phyloP scores from a whole-genome alignment of 2,329 filamentous ascomycete species.

The Lachnellula suecica region DNA sequence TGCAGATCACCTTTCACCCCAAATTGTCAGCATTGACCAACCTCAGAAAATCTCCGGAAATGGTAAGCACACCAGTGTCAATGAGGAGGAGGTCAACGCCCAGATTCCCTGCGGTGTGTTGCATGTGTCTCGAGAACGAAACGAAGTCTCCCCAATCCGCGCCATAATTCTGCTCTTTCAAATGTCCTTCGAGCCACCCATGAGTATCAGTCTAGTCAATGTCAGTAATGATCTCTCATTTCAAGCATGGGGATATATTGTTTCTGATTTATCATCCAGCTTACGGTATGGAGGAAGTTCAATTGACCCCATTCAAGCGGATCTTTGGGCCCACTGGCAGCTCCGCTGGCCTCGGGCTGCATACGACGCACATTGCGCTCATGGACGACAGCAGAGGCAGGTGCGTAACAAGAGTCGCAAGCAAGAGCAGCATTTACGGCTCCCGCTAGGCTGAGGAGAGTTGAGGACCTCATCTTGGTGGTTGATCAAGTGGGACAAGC shows the following conservation, averaged over 20 bases:
- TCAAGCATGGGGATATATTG: no score
- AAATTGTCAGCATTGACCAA: background rate
- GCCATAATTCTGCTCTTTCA: constrained; percentile 88
- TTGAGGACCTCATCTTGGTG: constrained; percentile 19
- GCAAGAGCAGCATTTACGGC: constrained; percentile 30
- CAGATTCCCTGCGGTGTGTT: constrained; percentile 70
- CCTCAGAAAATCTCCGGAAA: background rate
- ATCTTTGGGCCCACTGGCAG: constrained; percentile 41
- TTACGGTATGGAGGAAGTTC: constrained; percentile 29
- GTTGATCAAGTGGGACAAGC: background rate
- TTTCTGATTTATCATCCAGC: constrained; percentile 1
- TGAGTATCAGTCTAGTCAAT: constrained; percentile 26
- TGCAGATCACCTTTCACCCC: constrained; percentile 60
- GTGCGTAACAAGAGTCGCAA: constrained; percentile 44
- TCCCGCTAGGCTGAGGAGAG: constrained; percentile 16
- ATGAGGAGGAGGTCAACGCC: constrained; percentile 81
- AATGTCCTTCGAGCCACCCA: constrained; percentile 89
- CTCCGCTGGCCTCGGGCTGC: constrained; percentile 45
- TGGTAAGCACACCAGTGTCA: constrained; percentile 64
- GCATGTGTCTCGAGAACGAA: constrained; percentile 83
- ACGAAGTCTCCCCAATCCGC: constrained; percentile 98
- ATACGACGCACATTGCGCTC: constrained; percentile 49
- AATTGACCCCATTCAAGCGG: constrained; percentile 29
- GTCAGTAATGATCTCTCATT: constrained; percentile 3
- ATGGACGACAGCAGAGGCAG: constrained; percentile 41